phyloP scores from a whole-genome alignment of 306 rosid species.

The Fragaria nilgerrensis region DNA sequence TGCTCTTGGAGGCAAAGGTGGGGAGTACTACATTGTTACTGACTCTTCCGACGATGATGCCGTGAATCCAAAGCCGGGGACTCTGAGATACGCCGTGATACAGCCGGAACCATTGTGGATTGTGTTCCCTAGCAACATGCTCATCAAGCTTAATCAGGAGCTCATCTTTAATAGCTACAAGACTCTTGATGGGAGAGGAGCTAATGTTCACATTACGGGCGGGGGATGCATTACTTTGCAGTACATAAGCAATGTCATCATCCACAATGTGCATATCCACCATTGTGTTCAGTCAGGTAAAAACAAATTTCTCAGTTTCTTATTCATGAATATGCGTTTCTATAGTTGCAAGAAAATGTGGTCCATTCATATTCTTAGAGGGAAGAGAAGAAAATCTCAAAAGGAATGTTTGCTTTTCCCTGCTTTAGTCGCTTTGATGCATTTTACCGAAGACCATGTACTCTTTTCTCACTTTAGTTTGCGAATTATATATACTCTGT shows the following conservation, averaged over 20 bases:
- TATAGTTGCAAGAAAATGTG: neutral
- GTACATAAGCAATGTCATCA: slow-evolving; percentile 81
- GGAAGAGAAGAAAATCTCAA: neutral
- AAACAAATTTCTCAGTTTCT: neutral
- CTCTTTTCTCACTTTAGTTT: neutral
- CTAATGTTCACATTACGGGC: slow-evolving; percentile 89
- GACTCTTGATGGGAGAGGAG: slow-evolving; percentile 92
- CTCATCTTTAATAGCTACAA: slow-evolving; percentile 86
- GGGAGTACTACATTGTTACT: slow-evolving; percentile 74
- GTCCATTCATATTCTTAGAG: neutral
- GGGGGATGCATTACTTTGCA: slow-evolving; percentile 96
- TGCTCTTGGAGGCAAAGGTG: slow-evolving; percentile 85
- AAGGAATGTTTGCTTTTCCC: neutral
- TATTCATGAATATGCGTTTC: neutral
- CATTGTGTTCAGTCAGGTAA: slow-evolving; percentile 80
- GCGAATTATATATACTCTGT: neutral
- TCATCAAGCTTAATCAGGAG: slow-evolving; percentile 78
- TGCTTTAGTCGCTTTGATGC: neutral
- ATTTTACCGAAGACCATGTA: neutral
- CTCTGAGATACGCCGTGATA: slow-evolving; percentile 73
- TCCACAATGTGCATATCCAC: slow-evolving; percentile 86
- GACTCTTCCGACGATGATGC: slow-evolving; percentile 82
- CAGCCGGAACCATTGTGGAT: slow-evolving; percentile 75
- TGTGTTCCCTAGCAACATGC: slow-evolving; percentile 77
- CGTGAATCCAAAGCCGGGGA: slow-evolving; percentile 77